Conservation (phyloP, 768 basidiomycete species). For the Candolleomyces eurysporus region DNA sequence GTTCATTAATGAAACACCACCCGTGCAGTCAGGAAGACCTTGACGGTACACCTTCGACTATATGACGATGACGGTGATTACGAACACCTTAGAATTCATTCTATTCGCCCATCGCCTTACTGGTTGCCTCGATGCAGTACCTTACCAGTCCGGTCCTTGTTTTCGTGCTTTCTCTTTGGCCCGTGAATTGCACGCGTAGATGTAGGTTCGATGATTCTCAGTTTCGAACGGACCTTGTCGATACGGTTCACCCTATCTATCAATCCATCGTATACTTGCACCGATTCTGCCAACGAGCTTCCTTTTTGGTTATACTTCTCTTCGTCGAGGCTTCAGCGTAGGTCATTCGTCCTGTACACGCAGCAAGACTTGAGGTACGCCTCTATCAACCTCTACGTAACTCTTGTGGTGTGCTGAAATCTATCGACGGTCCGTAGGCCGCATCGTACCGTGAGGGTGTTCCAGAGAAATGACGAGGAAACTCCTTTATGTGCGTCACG, state of each 20-base stretch:
- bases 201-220: not conserved
- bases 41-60: too few relatives aligned
- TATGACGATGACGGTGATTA: too few relatives aligned
- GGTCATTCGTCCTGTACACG: too few relatives aligned
- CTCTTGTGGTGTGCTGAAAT: not conserved
- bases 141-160: not conserved
- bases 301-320: too few relatives aligned
- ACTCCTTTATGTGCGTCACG: not conserved
- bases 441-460: not conserved
- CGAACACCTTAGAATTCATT: too few relatives aligned
- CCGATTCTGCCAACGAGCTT: not conserved
- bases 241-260: not conserved
- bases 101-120: not conserved
- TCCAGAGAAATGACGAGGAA: constrained; percentile 1
- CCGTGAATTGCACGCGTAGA: not conserved
- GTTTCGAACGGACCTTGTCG: not conserved
- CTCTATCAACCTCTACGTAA: not conserved
- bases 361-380: not conserved
- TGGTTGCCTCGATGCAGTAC: not conserved
- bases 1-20: not conserved
- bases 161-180: not conserved
- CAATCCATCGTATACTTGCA: not conserved
- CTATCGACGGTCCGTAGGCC: not conserved
- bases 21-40: too few relatives aligned
- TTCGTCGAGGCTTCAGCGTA: too few relatives aligned